Conservation (phyloP, 1,284 basidiomycete species). For the Macrocystidia cucumis region DNA sequence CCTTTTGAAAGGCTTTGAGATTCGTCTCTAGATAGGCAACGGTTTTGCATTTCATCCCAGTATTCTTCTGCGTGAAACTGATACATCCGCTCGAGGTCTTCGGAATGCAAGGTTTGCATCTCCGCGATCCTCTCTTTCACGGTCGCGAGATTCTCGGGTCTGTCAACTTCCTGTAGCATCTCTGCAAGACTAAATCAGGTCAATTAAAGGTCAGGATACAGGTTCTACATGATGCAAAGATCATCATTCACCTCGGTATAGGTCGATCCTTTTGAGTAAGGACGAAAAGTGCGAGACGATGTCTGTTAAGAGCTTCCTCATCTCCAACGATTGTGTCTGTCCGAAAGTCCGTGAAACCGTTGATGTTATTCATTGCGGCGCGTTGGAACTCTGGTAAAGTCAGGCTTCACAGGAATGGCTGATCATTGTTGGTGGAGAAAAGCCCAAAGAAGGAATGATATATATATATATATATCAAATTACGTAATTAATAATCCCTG, state of each 20-base stretch:
- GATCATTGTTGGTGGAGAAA: no score
- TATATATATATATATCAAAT: no score
- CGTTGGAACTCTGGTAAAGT: neutral
- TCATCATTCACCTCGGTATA: constrained; percentile 28
- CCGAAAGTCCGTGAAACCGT: constrained; percentile 2
- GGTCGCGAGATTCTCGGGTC: constrained; percentile 16
- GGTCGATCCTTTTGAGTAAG: constrained; percentile 25
- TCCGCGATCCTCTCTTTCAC: constrained; percentile 27
- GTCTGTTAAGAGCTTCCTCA: constrained; percentile 17
- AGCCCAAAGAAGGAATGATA: no score
- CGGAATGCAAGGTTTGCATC: constrained; percentile 28
- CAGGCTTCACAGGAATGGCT: no score
- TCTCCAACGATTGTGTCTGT: neutral
- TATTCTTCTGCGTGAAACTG: constrained; percentile 34
- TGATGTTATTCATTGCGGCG: neutral
- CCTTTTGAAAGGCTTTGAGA: constrained; percentile 20
- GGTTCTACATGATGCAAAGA: no score
- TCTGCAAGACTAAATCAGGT: constrained; percentile 21
- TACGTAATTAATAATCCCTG: no score
- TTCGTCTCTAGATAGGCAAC: constrained; percentile 23
- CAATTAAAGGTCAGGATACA: no score
- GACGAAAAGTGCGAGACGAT: constrained; percentile 22
- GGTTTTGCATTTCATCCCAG: constrained; percentile 27
- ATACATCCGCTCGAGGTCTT: constrained; percentile 35
- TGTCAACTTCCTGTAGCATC: constrained; percentile 23